Evolutionary conservation across 1,284 basidiomycete genomes (phyloP).

Genomic region (Sporisorium scitamineum): DNA sequence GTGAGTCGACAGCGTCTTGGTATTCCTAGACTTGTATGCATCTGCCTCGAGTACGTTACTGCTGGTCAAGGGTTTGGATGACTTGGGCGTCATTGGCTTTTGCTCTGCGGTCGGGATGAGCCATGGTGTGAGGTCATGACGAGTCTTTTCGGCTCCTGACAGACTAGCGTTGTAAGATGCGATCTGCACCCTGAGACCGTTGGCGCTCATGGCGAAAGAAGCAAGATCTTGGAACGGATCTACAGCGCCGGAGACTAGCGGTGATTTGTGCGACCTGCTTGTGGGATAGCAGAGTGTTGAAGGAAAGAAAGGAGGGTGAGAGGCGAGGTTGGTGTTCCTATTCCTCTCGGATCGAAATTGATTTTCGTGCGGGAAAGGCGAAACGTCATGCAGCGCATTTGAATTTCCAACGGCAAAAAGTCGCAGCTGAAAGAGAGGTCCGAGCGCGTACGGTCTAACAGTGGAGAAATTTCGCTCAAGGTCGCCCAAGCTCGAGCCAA

Average conservation of each 20-base stretch:
- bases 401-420: not conserved
- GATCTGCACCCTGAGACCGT: slow-evolving; percentile 76
- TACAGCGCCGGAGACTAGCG: too few relatives aligned
- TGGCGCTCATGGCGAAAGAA: slow-evolving; percentile 15
- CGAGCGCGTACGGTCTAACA: not conserved
- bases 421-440: slow-evolving; percentile 17
- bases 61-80: slow-evolving; percentile 43
- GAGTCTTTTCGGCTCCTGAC: slow-evolving; percentile 73
- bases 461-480: not conserved
- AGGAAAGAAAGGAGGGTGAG: not conserved
- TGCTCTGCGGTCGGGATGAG: slow-evolving; percentile 63
- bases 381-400: not conserved
- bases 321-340: too few relatives aligned
- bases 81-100: slow-evolving; percentile 69
- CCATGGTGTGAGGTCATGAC: slow-evolving; percentile 66
- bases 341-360: not conserved
- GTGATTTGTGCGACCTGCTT: not conserved
- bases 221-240: not conserved
- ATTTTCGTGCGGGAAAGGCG: slow-evolving; percentile 4
- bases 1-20: slow-evolving; percentile 38
- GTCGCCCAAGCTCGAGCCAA: slow-evolving; percentile 17
- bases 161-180: slow-evolving; percentile 87
- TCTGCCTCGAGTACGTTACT: slow-evolving; percentile 21
- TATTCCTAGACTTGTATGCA: slow-evolving; percentile 42
- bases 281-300: not conserved